These are phyloP conservation scores for Dichomitus squalens DNA, from an alignment of 1,284 basidiomycete species.

Conservation along the genomic window DNA sequence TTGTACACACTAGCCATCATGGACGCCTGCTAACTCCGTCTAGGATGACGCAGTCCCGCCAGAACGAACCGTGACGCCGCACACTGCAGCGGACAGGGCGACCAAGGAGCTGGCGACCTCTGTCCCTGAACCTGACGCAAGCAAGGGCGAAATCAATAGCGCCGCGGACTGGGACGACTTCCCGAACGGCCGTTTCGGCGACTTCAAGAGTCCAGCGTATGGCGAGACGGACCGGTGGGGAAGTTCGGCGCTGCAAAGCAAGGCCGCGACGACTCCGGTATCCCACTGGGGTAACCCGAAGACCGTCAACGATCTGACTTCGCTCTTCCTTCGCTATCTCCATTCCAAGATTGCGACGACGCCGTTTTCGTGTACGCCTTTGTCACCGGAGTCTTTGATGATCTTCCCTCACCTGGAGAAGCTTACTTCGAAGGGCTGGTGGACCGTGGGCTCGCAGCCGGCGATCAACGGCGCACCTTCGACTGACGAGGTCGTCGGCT, in stretches of 20 bases:
- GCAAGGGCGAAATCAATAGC: conserved; percentile 73
- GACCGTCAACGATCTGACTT: conserved; percentile 70
- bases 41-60: conserved; percentile 30
- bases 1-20: background rate
- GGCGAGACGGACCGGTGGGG: conserved; percentile 82
- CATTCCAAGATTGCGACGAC: conserved; percentile 73
- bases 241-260: conserved; percentile 48
- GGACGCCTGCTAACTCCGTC: background rate
- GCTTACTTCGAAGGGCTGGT: conserved; percentile 81
- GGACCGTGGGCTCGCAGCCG: conserved; percentile 98
- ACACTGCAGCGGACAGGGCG: conserved; percentile 60
- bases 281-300: conserved; percentile 83
- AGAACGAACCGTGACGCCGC: conserved; percentile 60
- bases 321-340: conserved; percentile 82
- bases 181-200: conserved; percentile 98
- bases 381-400: conserved; percentile 83
- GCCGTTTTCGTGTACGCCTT: conserved; percentile 88
- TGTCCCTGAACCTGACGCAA: conserved; percentile 53
- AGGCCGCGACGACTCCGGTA: conserved; percentile 2
- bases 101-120: conserved; percentile 46
- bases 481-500: conserved; percentile 81
- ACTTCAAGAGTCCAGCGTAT: conserved; percentile 95
- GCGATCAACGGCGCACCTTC: conserved; percentile 84
- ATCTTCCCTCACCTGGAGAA: conserved; percentile 82
- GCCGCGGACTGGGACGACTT: conserved; percentile 96